Base-by-base conservation (phyloP, 495 filamentous ascomycete genomes). In the Penicillium paxilli region DNA sequence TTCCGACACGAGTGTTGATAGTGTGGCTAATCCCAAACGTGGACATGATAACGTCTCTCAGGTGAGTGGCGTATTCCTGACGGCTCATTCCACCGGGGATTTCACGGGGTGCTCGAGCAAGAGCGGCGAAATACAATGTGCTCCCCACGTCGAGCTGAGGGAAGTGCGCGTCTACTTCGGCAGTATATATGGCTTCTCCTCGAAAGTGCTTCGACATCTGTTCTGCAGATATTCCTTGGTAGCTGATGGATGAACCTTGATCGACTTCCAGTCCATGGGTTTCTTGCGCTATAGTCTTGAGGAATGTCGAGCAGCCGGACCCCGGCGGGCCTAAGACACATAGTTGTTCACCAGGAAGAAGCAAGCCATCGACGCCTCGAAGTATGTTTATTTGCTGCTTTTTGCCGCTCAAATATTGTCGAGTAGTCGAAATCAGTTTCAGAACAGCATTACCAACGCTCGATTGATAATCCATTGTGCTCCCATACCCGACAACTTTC, bases 121-220 rank as follows among this genome's bases (percentile, higher is more conserved):
- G 72, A 9, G 88, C 85, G n/a, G 90, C 90, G 57, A 93, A 92
- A 5, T 80, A 79, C 20, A 95, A 65, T 0, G 90, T 95, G 57
- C 93, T 82, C 5, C 85, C 88, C 8, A 91, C 89, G 0, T 84
- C 87, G 41, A 94, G 73, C 67, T 87, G 83, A 17, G 90, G 89
- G 63, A 92, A 92, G 70, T 92, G 88, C 3, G 87, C 81, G 60
- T 95, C 90, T 12, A 83, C 81, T 69, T 92, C 90, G 23, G 88
- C 87, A 38, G 86, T 87, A 64, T 91, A 92, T 61, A 92, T 90
- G 62, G 83, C 86, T 68, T 92, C 88, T 49, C 90, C 90, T 32
- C 87, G 84, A 54, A 90, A 90, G 17, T 80, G 74, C 8, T 71
- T 80, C 55, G 86, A 81, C 83, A 90, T 87, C 55, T 68, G 57